Conservation (phyloP, 2,329 filamentous ascomycete species). For the Chalaropsis thielavioides region DNA sequence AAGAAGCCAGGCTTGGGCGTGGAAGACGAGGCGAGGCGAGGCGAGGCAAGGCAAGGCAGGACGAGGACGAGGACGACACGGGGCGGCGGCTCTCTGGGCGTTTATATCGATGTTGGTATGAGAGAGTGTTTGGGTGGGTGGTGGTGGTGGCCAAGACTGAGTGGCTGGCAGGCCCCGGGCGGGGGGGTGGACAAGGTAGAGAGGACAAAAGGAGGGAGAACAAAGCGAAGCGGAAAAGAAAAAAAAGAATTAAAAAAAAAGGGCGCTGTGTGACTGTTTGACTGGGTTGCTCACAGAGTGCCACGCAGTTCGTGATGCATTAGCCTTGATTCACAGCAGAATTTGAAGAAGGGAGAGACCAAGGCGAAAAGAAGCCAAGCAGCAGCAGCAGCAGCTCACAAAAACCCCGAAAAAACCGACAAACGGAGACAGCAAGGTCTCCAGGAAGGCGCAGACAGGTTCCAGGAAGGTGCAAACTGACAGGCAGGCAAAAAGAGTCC, state of each 20-base stretch:
- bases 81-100: neutral
- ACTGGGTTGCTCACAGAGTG: neutral
- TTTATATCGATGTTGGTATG: neutral
- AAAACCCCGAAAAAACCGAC: neutral
- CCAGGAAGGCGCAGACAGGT: neutral
- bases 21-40: neutral
- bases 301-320: neutral
- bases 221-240: neutral
- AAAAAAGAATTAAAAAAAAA: neutral
- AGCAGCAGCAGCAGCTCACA: too few relatives aligned
- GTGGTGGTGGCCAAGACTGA: neutral
- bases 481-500: neutral
- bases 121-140: neutral
- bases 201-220: neutral
- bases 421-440: neutral
- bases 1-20: neutral
- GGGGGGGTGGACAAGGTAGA: neutral
- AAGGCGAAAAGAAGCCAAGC: neutral
- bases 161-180: neutral
- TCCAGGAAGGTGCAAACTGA: neutral
- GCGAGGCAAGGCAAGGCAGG: too few relatives aligned
- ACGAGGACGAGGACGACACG: neutral
- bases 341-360: neutral
- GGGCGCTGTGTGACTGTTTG: neutral
- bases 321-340: neutral